Evolutionary conservation across 1,284 basidiomycete species (phyloP).

Genomic region (Meira miltonrushii): DNA sequence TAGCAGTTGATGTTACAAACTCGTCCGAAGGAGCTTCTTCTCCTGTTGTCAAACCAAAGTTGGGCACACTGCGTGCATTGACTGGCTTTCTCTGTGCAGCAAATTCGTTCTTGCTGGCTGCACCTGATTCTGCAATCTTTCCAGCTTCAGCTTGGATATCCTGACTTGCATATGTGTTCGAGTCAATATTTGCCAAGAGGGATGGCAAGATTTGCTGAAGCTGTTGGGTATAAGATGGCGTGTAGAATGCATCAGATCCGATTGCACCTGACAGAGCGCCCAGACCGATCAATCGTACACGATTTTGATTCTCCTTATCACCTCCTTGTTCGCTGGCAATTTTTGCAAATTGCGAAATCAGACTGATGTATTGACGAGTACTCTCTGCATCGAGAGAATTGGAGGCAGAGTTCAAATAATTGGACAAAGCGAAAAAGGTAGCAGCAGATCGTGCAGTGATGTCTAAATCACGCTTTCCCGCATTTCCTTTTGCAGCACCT

Average conservation of each 20-base stretch:
- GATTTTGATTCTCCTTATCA: conserved; percentile 11
- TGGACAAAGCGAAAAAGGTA: conserved; percentile 86
- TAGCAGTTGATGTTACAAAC: conserved; percentile 70
- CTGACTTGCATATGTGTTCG: conserved; percentile 36
- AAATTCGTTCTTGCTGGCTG: conserved; percentile 64
- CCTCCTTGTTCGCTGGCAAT: conserved; percentile 54
- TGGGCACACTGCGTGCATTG: conserved; percentile 72
- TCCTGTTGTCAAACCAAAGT: conserved; percentile 77
- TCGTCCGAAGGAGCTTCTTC: conserved; percentile 71
- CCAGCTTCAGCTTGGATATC: conserved; percentile 45
- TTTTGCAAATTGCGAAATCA: conserved; percentile 65
- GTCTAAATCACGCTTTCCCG: conserved; percentile 64
- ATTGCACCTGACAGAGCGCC: conserved; percentile 74
- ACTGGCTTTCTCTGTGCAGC: conserved; percentile 68
- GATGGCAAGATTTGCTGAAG: conserved; percentile 69
- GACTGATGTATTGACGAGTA: conserved; percentile 67
- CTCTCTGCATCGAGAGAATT: conserved; percentile 61
- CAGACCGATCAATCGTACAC: conserved; percentile 73
- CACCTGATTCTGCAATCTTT: conserved; percentile 62
- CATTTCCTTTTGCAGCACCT: conserved; percentile 54
- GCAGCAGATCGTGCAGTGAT: conserved; percentile 75
- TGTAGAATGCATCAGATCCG: conserved; percentile 77
- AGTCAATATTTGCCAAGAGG: conserved; percentile 65
- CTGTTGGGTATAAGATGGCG: conserved; percentile 71
- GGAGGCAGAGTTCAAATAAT: conserved; percentile 70